These are phyloP conservation scores for Hypoxylon rubiginosum DNA, from an alignment of 2,329 filamentous ascomycete species.

Conservation along the genomic window DNA sequence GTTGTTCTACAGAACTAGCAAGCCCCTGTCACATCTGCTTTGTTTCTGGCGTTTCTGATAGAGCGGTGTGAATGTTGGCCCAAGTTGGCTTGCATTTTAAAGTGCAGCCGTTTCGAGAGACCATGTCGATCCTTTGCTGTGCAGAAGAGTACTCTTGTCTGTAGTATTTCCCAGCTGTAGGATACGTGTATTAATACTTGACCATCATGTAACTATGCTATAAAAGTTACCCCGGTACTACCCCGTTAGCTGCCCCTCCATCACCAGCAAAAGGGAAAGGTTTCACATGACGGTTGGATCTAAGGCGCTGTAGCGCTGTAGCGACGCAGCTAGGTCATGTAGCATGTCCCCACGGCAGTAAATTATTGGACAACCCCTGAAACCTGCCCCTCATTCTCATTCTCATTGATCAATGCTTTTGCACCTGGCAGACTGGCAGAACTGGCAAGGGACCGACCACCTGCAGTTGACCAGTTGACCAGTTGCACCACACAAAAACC, in stretches of 20 bases:
- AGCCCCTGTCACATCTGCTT: slow-evolving; percentile 40
- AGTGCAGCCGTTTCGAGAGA: slow-evolving; percentile 1
- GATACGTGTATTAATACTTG: not conserved
- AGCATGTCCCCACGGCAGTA: slow-evolving; percentile 25
- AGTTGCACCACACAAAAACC: slow-evolving; percentile 42
- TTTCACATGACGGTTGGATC: not conserved
- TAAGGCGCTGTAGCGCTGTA: slow-evolving; percentile 16
- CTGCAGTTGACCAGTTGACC: too few relatives aligned
- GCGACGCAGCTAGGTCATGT: slow-evolving; percentile 6
- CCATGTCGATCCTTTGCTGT: not conserved
- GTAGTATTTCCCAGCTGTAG: not conserved
- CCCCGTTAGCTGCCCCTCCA: slow-evolving; percentile 5
- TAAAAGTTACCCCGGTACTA: not conserved
- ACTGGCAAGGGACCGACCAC: slow-evolving; percentile 17
- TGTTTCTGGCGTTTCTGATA: slow-evolving; percentile 22
- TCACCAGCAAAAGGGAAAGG: not conserved
- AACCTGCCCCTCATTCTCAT: slow-evolving; percentile 40
- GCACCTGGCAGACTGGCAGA: slow-evolving; percentile 8
- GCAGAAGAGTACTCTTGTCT: not conserved
- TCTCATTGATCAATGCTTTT: slow-evolving; percentile 17
- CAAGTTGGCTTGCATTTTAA: slow-evolving; percentile 10
- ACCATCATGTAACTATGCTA: not conserved
- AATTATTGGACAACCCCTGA: slow-evolving; percentile 40
- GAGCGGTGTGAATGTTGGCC: slow-evolving; percentile 40
- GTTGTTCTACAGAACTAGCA: slow-evolving; percentile 31